phyloP scores from a whole-genome alignment of 1,284 basidiomycete species.

The Trichosporon ovoides region DNA sequence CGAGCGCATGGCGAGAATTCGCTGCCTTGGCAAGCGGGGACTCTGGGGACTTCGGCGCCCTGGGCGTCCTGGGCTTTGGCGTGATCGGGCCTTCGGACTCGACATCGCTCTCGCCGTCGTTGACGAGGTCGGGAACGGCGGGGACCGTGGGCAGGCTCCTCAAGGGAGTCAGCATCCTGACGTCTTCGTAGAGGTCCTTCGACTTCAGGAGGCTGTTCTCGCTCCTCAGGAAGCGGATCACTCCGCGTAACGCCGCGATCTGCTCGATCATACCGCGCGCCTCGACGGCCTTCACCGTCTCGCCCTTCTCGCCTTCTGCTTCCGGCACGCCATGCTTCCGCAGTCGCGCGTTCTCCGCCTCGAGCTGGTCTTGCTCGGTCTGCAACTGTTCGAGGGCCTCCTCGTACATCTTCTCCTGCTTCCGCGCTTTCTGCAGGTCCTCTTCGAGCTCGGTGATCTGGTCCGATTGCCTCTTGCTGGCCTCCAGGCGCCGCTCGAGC shows the following conservation, averaged over 20 bases:
- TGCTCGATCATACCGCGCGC: slow-evolving; percentile 45
- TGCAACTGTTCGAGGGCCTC: slow-evolving; percentile 91
- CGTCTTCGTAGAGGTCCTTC: slow-evolving; percentile 74
- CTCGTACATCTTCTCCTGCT: slow-evolving; percentile 81
- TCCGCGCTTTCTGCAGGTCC: slow-evolving; percentile 71
- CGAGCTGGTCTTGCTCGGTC: slow-evolving; percentile 75
- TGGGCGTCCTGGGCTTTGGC: slow-evolving; percentile 19
- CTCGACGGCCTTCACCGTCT: slow-evolving; percentile 5
- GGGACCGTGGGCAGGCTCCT: slow-evolving; percentile 19
- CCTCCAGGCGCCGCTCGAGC: slow-evolving; percentile 86
- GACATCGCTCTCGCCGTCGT: slow-evolving; percentile 10
- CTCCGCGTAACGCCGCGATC: slow-evolving; percentile 83
- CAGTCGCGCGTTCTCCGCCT: slow-evolving; percentile 79
- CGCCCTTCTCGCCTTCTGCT: background rate
- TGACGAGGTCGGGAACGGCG: slow-evolving; percentile 35
- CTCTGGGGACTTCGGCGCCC: slow-evolving; percentile 47
- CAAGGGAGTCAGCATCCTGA: slow-evolving; percentile 66
- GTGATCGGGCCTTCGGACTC: slow-evolving; percentile 19
- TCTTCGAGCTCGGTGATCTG: slow-evolving; percentile 71
- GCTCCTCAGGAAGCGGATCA: slow-evolving; percentile 77
- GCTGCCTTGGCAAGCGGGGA: background rate
- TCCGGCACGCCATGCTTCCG: slow-evolving; percentile 57
- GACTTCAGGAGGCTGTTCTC: slow-evolving; percentile 92
- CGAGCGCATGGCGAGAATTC: slow-evolving; percentile 59
- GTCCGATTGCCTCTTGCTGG: slow-evolving; percentile 76